These are phyloP conservation scores for Dioszegia aurantiaca DNA, from an alignment of 768 basidiomycete species.

Conservation along the genomic window DNA sequence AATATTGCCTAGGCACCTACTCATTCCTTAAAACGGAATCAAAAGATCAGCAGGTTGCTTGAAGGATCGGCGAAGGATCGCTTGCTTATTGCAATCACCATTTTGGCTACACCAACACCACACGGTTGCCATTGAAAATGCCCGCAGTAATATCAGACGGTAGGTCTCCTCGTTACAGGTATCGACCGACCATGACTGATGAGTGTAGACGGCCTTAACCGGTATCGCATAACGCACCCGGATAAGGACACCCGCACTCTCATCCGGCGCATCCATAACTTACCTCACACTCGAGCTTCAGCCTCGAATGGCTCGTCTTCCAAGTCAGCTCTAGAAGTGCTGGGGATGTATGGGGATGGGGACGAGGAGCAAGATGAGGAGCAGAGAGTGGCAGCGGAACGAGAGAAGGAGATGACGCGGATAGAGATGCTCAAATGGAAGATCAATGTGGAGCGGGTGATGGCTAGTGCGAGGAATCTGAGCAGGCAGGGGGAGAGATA, in stretches of 20 bases:
- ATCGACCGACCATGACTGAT: background rate
- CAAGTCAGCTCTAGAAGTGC: background rate
- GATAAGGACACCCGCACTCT: conserved; percentile 41
- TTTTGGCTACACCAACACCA: too few relatives aligned
- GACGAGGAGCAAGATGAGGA: background rate
- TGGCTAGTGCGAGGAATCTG: conserved; percentile 35
- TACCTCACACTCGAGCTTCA: conserved; percentile 18
- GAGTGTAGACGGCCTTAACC: conserved; percentile 35
- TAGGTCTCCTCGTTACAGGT: background rate
- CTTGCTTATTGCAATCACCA: too few relatives aligned
- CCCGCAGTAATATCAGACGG: conserved; percentile 10
- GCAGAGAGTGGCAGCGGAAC: conserved; percentile 5
- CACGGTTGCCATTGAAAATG: background rate
- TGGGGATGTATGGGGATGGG: too few relatives aligned
- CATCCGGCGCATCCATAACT: conserved; percentile 29
- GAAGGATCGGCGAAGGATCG: too few relatives aligned
- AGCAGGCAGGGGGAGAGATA: conserved; percentile 31
- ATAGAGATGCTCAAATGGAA: conserved; percentile 43
- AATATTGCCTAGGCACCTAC: too few relatives aligned
- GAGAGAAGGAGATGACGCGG: conserved; percentile 31
- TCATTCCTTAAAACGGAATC: too few relatives aligned
- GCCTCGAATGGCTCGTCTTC: background rate
- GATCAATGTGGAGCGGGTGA: conserved; percentile 30
- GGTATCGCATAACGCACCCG: conserved; percentile 42
- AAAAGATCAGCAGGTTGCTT: too few relatives aligned